phyloP scores from a whole-genome alignment of 352 stramenopile species.

The Plasmopara viticola region DNA sequence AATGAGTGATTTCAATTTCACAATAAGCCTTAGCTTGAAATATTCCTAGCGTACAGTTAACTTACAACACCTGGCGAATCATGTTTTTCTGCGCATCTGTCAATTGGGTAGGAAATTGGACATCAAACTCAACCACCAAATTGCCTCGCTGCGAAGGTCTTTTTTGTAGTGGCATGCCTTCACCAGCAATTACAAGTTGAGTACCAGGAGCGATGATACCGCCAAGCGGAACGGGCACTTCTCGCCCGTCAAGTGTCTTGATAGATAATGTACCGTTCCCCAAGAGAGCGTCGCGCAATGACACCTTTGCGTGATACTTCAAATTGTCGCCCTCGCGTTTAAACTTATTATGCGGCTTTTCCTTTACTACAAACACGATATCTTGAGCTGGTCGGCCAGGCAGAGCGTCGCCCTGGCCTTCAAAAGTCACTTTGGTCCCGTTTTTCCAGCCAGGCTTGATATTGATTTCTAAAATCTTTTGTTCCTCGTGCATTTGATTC shows the following conservation, averaged over 20 bases:
- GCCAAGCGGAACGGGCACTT: conserved; percentile 86
- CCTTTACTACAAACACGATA: conserved; percentile 92
- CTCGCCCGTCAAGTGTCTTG: conserved; percentile 91
- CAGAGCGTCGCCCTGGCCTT: conserved; percentile 85
- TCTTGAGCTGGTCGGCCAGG: conserved; percentile 90
- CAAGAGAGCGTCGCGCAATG: conserved; percentile 92
- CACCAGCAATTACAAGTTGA: conserved; percentile 88
- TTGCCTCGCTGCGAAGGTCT: conserved; percentile 80
- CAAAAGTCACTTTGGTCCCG: conserved; percentile 95
- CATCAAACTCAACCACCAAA: conserved; percentile 95
- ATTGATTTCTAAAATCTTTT: conserved; percentile 93
- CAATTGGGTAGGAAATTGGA: conserved; percentile 94
- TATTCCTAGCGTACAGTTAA: background rate
- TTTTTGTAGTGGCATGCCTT: conserved; percentile 95
- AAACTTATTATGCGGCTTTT: conserved; percentile 90
- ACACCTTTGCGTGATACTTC: conserved; percentile 92
- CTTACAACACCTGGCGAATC: conserved; percentile 68
- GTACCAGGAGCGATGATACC: conserved; percentile 90
- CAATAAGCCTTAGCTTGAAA: no score
- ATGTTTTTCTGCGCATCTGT: conserved; percentile 64
- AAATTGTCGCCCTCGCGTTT: conserved; percentile 93
- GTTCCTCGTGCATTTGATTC: conserved; percentile 90
- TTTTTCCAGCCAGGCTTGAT: conserved; percentile 96
- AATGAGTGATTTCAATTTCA: no score
- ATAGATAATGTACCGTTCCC: conserved; percentile 88